These are phyloP conservation scores for Lactifluus subvellereus DNA, from an alignment of 768 basidiomycete species.

Conservation along the genomic window DNA sequence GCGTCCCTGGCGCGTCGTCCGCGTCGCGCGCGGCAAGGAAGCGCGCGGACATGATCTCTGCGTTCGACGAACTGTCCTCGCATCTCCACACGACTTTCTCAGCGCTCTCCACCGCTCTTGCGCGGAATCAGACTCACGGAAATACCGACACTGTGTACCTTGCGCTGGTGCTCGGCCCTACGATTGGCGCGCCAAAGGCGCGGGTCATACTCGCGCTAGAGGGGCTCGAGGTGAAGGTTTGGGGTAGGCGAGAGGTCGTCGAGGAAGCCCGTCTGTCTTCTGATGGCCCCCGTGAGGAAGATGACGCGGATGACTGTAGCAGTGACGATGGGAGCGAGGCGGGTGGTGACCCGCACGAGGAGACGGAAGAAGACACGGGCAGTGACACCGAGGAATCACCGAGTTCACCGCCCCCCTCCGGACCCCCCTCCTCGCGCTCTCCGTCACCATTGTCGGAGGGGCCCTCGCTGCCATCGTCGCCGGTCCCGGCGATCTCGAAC, in stretches of 20 bases:
- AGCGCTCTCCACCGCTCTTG: constrained; percentile 63
- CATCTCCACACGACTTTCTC: constrained; percentile 72
- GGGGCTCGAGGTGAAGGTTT: constrained; percentile 48
- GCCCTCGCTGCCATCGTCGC: constrained; percentile 14
- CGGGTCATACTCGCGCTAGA: constrained; percentile 59
- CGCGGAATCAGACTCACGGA: constrained; percentile 27
- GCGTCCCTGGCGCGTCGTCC: constrained; percentile 47
- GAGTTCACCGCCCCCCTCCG: constrained; percentile 23
- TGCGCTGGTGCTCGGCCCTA: constrained; percentile 61
- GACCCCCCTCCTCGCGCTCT: constrained; percentile 29
- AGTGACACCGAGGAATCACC: constrained; percentile 7
- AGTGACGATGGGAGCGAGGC: constrained; percentile 13
- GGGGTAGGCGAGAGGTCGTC: constrained; percentile 25
- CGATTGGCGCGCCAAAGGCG: constrained; percentile 52
- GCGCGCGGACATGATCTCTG: constrained; percentile 53
- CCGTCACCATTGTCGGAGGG: constrained; percentile 24
- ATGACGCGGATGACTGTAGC: constrained; percentile 18
- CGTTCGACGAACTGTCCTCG: constrained; percentile 66
- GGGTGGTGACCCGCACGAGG: constrained; percentile 16
- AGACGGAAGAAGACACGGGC: constrained; percentile 20
- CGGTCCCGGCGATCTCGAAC: constrained; percentile 10
- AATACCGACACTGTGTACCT: constrained; percentile 42
- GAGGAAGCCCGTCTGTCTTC: not conserved
- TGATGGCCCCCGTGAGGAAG: constrained; percentile 14
- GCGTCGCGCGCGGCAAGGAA: constrained; percentile 50